A percentile compares a stretch with the other conserved stretches of the same genome.
Conservation (phyloP, 306 rosid species). For the Quercus suber region DNA sequence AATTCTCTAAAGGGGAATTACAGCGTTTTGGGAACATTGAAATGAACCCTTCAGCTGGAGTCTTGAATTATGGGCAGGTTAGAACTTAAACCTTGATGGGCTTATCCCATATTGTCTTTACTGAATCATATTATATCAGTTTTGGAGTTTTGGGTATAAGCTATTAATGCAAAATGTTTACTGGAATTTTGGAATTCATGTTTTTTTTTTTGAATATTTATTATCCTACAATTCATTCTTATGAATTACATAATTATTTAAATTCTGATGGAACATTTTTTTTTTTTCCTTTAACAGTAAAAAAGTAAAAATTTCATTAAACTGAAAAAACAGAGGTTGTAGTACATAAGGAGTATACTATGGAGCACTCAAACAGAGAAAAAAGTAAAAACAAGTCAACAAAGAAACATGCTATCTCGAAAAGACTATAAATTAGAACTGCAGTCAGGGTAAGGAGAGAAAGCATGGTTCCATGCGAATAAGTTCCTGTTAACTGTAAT, state of each 20-base stretch:
- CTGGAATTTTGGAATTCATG: neutral
- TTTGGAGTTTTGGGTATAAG: neutral
- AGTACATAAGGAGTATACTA: too few species aligned
- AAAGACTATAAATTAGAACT: too few species aligned
- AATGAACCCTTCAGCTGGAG: constrained; percentile 83
- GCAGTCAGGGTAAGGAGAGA: too few species aligned
- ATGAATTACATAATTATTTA: neutral
- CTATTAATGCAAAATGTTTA: neutral
- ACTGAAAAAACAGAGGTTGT: too few species aligned
- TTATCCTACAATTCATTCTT: neutral
- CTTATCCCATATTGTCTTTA: neutral
- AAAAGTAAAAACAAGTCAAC: too few species aligned
- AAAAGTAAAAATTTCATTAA: too few species aligned
- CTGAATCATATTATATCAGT: neutral
- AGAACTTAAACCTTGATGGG: constrained; percentile 6
- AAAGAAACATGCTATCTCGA: too few species aligned
- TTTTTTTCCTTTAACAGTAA: too few species aligned
- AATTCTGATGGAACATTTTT: neutral
- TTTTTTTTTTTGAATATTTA: neutral
- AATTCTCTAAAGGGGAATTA: constrained; percentile 71
- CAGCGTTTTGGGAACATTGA: constrained; percentile 90
- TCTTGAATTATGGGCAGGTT: constrained; percentile 95
- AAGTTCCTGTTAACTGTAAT: too few species aligned
- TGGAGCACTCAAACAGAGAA: too few species aligned
- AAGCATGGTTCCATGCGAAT: too few species aligned